Evolutionary conservation across 1,139 yeast species (phyloP), one percentile per base, ranked within the genome.

Genomic region (Ogataea hybrid): DNA sequence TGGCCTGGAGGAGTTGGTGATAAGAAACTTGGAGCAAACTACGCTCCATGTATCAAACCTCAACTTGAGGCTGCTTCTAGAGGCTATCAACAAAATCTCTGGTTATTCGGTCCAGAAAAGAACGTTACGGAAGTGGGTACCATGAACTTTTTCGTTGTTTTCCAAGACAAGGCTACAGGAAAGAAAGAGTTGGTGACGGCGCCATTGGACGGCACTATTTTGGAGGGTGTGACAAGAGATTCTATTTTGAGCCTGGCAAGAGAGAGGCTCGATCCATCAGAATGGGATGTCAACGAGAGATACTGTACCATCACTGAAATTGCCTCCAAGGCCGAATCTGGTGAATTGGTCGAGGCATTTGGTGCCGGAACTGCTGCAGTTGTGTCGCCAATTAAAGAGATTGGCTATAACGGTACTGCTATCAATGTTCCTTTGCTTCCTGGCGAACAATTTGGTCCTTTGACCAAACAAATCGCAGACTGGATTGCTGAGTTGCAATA

Each of bases 1-100:
- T 92, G 97, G 97, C 97, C 97, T 58, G 96, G 96, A 59, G 98
- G 97, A 64, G 89, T 82, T 51, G 98, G 98, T 67, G 83, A 89
- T 74, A 83, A 80, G 68, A 92, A 92, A 70, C 78, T 92, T 58
- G 98, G 98, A 65, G 97, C 96, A 47, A 92, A 92, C 71, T 92
- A 92, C 63, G 97, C 97, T 32, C 96, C 97, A 43, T 86, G 96
- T 65, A 79, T 90, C 59, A 75, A 78, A 59, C 97, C 97, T 23
- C 96, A 87, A 69, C 70, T 78, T 54, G 79, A 81, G 67, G 97
- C 98, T 39, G 95, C 96, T 40, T 60, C 72, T 35, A 78, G 85
- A 61, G 98, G 98, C 35, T 90, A 81, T 73, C 90, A 85, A 62
- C 98, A 92, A 69, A 89, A 90, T 73, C 73, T 92, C 65, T 92